A percentile compares a stretch with the other conserved stretches of the same genome.
These are phyloP conservation scores for Penicillium capsulatum DNA, from an alignment of 2,329 filamentous ascomycete species.

Conservation along the genomic window DNA sequence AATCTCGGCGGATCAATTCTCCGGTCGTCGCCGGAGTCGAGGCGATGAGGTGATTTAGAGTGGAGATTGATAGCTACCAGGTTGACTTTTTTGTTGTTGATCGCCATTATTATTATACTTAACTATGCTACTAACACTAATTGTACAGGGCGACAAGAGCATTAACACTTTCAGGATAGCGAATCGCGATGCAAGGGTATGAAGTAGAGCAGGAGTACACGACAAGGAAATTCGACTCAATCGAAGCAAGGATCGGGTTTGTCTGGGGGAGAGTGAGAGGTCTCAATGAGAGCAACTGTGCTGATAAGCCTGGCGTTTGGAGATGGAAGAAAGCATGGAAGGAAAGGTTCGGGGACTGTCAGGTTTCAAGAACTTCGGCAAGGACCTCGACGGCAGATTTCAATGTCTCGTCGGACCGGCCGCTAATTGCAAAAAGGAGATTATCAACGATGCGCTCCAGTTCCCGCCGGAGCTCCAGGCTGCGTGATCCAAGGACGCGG, in stretches of 20 bases:
- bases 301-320: background rate
- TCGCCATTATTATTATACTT: slow-evolving; percentile 22
- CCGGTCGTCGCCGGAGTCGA: too few relatives aligned
- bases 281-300: slow-evolving; percentile 4
- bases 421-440: slow-evolving; percentile 35
- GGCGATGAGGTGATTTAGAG: too few relatives aligned
- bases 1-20: too few relatives aligned
- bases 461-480: slow-evolving; percentile 27
- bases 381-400: slow-evolving; percentile 37
- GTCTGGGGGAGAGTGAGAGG: slow-evolving; percentile 2
- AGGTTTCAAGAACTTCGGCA: slow-evolving; percentile 36
- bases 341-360: slow-evolving; percentile 18
- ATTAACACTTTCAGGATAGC: slow-evolving; percentile 7
- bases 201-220: slow-evolving; percentile 5
- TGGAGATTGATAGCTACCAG: too few relatives aligned
- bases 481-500: slow-evolving; percentile 29
- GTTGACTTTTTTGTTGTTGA: background rate
- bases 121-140: slow-evolving; percentile 14
- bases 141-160: slow-evolving; percentile 12
- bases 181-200: slow-evolving; percentile 26
- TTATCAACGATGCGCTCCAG: slow-evolving; percentile 37
- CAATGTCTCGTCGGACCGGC: slow-evolving; percentile 33
- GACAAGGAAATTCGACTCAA: slow-evolving; percentile 4
- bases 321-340: background rate
- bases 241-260: slow-evolving; percentile 5